Evolutionary conservation across 108 stramenopile genomes (phyloP).

Genomic region (Epithemia pelagica): DNA sequence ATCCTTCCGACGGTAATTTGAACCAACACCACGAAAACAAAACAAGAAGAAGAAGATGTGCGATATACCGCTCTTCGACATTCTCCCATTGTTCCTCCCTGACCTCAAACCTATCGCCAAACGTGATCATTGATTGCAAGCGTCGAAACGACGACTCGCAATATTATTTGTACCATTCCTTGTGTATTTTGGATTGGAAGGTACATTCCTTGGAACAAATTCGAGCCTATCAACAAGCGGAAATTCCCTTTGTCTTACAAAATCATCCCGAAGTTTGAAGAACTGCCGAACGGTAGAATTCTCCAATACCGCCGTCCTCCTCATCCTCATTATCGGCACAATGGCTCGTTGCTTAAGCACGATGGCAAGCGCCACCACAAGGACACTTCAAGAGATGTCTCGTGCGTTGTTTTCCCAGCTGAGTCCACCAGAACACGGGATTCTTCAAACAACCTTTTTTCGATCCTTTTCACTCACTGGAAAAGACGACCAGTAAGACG

Average conservation of each 20-base stretch:
- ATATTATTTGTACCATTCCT: conserved; percentile 39
- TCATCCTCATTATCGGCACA: too few relatives aligned
- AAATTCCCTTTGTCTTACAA: conserved; percentile 87
- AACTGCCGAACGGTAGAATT: conserved; percentile 72
- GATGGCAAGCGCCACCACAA: too few relatives aligned
- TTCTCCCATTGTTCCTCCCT: conserved; percentile 56
- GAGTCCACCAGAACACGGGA: too few relatives aligned
- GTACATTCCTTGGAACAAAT: conserved; percentile 32
- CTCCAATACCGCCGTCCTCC: too few relatives aligned
- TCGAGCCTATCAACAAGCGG: conserved; percentile 44
- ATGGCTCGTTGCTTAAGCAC: too few relatives aligned
- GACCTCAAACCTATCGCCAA: conserved; percentile 70
- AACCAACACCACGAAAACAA: too few relatives aligned
- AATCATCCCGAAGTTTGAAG: conserved; percentile 68
- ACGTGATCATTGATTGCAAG: conserved; percentile 54
- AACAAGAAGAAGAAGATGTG: not conserved
- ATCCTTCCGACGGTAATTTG: not conserved
- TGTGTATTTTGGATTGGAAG: conserved; percentile 67
- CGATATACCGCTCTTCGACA: conserved; percentile 40
- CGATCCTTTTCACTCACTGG: too few relatives aligned
- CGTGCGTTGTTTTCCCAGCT: too few relatives aligned
- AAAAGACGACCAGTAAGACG: too few relatives aligned
- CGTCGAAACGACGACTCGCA: not conserved
- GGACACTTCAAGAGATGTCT: too few relatives aligned
- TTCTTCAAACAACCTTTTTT: too few relatives aligned